Base-by-base conservation (phyloP, 371 early-diverging fungal genomes). In the Phascolomyces articulosus region DNA sequence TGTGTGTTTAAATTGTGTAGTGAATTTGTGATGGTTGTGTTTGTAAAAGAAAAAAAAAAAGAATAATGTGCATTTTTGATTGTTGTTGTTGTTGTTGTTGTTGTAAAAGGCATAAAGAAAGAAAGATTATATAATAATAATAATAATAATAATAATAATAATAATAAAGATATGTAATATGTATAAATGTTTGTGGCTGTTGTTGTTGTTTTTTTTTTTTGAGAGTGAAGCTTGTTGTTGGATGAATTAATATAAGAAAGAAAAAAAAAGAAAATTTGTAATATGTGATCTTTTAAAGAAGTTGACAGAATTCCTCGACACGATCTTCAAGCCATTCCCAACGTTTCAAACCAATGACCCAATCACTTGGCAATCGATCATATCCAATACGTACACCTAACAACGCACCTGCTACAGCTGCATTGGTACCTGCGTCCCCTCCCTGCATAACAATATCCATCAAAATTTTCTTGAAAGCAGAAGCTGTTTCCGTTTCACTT, bases 371-470 rank as follows among this genome's bases (percentile, higher is more conserved):
- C n/a, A 84, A 60, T 21, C 77, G 70, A 31, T 76, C 62, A 31
- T 85, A 75, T 7, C 88, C 88, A 56, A 84, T 73, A 23, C 88
- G 74, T 1, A 84, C 78, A 3, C 91, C 91, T 2, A 91, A 56
- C 58, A 91, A 62, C 4, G 88, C 86, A 16, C 90, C 91, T 0
- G 86, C 83, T 13, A 88, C 85, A 9, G 88, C 74, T 8, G 80
- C 85, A 65, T 89, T 89, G 18, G 87, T 87, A 62, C 89, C 90
- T 4, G 89, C 87, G 63, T 86, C 89, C 0, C 90, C 90, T 4
- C 79, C 89, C 68, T 90, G 85, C 73, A 89, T 68, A 2, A 82
- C 73, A 24, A 90, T 48, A 60, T 86, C 85, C 64, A 75, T 85
- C 27, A 88, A 55, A 38, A 85, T 75, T 11, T 68, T 71, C 58